These are phyloP conservation scores for Cenchrus americanus DNA, from an alignment of 176 grass and related monocot genomes.

Conservation along the genomic window DNA sequence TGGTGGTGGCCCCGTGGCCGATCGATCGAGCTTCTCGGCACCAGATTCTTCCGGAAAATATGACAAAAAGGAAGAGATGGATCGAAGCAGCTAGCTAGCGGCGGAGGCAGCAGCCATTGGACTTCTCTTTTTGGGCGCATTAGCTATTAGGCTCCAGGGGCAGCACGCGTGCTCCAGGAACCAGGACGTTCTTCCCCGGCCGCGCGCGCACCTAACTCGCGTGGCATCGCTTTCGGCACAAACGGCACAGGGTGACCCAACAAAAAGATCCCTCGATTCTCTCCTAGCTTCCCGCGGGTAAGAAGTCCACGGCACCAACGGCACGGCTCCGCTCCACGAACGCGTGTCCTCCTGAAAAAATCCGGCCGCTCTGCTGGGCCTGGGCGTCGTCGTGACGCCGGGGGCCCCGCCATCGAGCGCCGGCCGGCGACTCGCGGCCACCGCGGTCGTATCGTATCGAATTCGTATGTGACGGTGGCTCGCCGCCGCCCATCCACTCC, in stretches of 20 bases:
- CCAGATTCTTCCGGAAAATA: slow-evolving; percentile 29
- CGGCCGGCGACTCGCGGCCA: slow-evolving; percentile 24
- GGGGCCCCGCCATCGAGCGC: slow-evolving; percentile 10
- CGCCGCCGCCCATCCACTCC: slow-evolving; percentile 29
- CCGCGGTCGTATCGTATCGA: neutral
- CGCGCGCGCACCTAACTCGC: slow-evolving; percentile 30
- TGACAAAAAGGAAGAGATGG: slow-evolving; percentile 38
- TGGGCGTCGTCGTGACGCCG: too few relatives aligned
- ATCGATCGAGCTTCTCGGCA: neutral
- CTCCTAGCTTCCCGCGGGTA: neutral
- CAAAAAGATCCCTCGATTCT: neutral
- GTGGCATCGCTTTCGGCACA: slow-evolving; percentile 47
- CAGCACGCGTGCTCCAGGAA: slow-evolving; percentile 41
- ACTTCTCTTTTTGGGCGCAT: slow-evolving; percentile 46
- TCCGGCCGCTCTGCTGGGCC: too few relatives aligned
- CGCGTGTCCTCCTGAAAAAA: neutral
- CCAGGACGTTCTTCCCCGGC: slow-evolving; percentile 17
- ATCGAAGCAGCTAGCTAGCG: neutral
- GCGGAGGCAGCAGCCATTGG: neutral
- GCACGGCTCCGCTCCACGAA: neutral
- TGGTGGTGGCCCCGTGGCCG: neutral
- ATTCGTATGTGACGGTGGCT: slow-evolving; percentile 17
- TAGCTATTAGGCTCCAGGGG: neutral
- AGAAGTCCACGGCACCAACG: neutral
- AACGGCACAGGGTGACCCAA: slow-evolving; percentile 17